Percentiles rank a stretch among this genome's conserved stretches.
phyloP scores from a whole-genome alignment of 129 eudicot species.

The Logfia minima region DNA sequence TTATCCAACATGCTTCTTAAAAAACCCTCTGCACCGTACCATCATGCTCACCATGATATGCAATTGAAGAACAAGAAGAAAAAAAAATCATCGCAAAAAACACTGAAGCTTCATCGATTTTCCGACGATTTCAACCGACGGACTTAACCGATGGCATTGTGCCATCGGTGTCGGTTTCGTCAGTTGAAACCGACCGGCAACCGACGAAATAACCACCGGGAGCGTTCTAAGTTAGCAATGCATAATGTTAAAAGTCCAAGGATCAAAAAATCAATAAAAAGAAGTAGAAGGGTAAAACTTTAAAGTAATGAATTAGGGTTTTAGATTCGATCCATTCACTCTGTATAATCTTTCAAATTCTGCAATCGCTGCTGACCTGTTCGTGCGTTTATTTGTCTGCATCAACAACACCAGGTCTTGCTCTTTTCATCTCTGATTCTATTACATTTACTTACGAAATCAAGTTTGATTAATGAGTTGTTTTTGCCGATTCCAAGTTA shows the following conservation, averaged over 20 bases:
- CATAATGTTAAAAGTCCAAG: background rate
- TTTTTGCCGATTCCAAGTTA: background rate
- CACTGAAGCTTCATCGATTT: too few relatives aligned
- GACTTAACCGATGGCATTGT: too few relatives aligned
- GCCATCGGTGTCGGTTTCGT: too few relatives aligned
- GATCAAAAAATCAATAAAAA: background rate
- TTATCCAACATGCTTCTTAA: too few relatives aligned
- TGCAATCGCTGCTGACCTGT: background rate
- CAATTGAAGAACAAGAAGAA: too few relatives aligned
- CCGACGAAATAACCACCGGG: too few relatives aligned
- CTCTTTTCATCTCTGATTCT: background rate
- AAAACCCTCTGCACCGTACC: too few relatives aligned
- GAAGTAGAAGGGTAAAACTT: slow-evolving; percentile 6
- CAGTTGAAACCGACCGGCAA: too few relatives aligned
- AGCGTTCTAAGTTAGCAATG: too few relatives aligned
- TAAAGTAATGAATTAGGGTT: background rate
- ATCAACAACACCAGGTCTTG: background rate
- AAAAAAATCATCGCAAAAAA: too few relatives aligned
- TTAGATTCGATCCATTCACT: background rate
- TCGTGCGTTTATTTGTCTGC: background rate
- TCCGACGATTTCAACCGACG: too few relatives aligned
- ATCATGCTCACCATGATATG: too few relatives aligned
- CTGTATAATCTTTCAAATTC: background rate
- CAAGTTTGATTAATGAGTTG: background rate
- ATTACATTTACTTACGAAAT: background rate